Conservation (phyloP, 139 green algal species). For the Chlorella sorokiniana region DNA sequence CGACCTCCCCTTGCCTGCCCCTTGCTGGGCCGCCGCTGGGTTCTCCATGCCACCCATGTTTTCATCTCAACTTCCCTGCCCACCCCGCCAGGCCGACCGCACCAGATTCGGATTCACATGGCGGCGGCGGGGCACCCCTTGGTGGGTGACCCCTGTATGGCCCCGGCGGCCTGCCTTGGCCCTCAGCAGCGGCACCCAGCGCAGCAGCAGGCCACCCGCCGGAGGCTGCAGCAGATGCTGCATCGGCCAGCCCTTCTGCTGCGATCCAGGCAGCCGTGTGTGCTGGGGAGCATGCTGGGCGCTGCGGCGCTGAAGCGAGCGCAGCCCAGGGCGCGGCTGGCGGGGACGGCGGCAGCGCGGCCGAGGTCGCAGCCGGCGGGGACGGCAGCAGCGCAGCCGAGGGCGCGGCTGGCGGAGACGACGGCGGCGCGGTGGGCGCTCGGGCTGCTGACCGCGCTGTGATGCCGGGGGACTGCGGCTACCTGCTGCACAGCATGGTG, state of each 20-base stretch:
- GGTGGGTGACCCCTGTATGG: conserved; percentile 78
- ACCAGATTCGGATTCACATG: conserved; percentile 85
- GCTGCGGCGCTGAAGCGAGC: no score
- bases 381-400: not conserved
- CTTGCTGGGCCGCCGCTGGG: no score
- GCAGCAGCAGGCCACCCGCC: not conserved
- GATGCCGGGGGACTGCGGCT: conserved; percentile 54
- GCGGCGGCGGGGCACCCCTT: conserved; percentile 65
- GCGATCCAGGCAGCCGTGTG: no score
- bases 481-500: conserved; percentile 49
- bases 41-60: not conserved
- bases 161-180: conserved; percentile 45
- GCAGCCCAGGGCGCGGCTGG: no score
- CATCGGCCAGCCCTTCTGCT: no score
- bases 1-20: not conserved
- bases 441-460: no score
- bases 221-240: no score
- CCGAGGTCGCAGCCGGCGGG: no score
- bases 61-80: not conserved
- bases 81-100: conserved; percentile 64
- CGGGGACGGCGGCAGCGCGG: no score
- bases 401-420: not conserved
- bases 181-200: not conserved
- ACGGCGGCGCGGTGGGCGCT: not conserved
- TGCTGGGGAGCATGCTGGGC: no score